These are phyloP conservation scores for Pinus taeda DNA, from an alignment of 75 land plant genomes.

Conservation along the genomic window DNA sequence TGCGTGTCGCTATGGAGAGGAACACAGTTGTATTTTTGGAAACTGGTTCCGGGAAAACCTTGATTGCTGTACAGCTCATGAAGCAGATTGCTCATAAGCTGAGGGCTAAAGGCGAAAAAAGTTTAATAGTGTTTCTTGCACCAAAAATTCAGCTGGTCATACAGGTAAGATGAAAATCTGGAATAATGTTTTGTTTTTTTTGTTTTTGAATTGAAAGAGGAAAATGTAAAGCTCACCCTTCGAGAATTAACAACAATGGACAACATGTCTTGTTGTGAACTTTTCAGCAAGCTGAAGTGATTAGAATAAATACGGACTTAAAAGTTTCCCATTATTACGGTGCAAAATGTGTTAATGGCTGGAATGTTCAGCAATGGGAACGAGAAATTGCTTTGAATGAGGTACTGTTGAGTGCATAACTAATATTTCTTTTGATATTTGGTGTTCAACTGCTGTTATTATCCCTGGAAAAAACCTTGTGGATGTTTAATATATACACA, in stretches of 20 bases:
- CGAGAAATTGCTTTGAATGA: constrained; percentile 18
- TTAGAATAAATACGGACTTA: constrained; percentile 37
- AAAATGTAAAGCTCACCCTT: too few species aligned
- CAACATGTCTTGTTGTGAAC: not conserved
- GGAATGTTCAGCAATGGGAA: constrained; percentile 25
- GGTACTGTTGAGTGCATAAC: not conserved
- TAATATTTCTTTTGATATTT: not conserved
- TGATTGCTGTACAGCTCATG: constrained; percentile 73
- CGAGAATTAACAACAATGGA: not conserved
- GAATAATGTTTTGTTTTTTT: too few species aligned
- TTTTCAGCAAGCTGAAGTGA: constrained; percentile 41
- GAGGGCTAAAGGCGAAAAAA: constrained; percentile 36
- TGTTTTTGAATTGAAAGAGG: too few species aligned
- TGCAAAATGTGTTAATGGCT: constrained; percentile 24
- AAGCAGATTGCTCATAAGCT: constrained; percentile 38
- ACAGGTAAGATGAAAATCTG: constrained; percentile 39
- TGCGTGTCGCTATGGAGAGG: constrained; percentile 59
- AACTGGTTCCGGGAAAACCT: constrained; percentile 89
- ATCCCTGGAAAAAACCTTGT: not conserved
- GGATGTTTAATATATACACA: not conserved
- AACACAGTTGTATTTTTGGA: constrained; percentile 76
- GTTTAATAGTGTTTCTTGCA: constrained; percentile 69
- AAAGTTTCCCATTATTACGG: constrained; percentile 33
- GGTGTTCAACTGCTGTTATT: not conserved
- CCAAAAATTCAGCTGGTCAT: constrained; percentile 69